Conservation (phyloP, 2,329 filamentous ascomycete genomes). For the Fusarium incarnatum region DNA sequence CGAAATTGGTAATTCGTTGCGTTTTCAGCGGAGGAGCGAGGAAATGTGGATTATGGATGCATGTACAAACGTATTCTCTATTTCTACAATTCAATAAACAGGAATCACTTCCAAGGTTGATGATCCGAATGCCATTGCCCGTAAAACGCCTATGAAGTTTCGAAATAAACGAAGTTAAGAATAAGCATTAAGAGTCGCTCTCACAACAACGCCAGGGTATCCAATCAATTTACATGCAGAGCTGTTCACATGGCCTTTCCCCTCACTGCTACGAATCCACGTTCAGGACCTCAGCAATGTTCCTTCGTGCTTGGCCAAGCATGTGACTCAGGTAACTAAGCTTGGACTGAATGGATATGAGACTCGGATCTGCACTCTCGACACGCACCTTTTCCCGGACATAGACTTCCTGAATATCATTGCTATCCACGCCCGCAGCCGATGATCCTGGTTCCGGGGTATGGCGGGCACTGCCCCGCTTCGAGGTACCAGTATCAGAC, state of each 20-base stretch:
- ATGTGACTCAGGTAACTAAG: conserved; percentile 81
- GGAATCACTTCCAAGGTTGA: conserved; percentile 5
- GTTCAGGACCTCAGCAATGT: conserved; percentile 83
- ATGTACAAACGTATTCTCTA: conserved; percentile 46
- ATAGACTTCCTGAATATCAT: conserved; percentile 70
- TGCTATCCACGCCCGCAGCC: conserved; percentile 32
- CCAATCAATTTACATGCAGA: conserved; percentile 42
- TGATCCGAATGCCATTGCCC: conserved; percentile 1
- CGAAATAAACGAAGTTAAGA: not conserved
- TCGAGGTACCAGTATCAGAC: conserved; percentile 45
- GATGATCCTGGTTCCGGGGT: conserved; percentile 41
- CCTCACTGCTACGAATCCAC: conserved; percentile 53
- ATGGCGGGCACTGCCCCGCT: conserved; percentile 42
- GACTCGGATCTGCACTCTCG: conserved; percentile 87
- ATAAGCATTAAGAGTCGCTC: conserved; percentile 19
- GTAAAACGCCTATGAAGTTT: not conserved
- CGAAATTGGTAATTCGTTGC: conserved; percentile 24
- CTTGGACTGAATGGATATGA: conserved; percentile 87
- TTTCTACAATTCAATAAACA: conserved; percentile 36
- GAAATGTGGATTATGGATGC: conserved; percentile 40
- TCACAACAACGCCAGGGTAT: conserved; percentile 43
- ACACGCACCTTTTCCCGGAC: conserved; percentile 91
- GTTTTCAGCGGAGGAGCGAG: conserved; percentile 34
- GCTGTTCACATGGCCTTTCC: conserved; percentile 24
- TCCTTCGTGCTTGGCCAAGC: conserved; percentile 75